Percentiles rank a stretch among this genome's conserved stretches.
Conservation (phyloP, 2,329 filamentous ascomycete species). For the Ophiocordyceps robertsii region DNA sequence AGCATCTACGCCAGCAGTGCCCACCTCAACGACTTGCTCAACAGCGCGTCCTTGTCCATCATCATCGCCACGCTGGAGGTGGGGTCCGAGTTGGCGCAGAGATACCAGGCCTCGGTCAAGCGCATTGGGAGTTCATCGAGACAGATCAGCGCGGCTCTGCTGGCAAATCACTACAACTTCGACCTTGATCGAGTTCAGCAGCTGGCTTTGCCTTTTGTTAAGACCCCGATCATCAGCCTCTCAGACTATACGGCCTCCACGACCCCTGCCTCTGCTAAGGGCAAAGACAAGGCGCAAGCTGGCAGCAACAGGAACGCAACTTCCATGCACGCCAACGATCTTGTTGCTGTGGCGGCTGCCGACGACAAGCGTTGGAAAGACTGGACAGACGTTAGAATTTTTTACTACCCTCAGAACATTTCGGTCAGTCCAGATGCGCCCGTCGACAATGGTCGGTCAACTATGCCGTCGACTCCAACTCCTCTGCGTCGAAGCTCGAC, state of each 20-base stretch:
- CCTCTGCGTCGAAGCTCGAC: conserved; percentile 59
- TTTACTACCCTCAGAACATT: conserved; percentile 52
- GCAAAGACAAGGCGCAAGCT: conserved; percentile 54
- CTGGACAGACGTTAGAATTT: conserved; percentile 69
- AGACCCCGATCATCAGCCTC: conserved; percentile 44
- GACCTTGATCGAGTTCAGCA: conserved; percentile 71
- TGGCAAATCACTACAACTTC: conserved; percentile 76
- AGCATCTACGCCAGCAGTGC: conserved; percentile 92
- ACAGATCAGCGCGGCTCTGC: conserved; percentile 56
- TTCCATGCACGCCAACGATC: conserved; percentile 67
- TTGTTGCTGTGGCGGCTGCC: conserved; percentile 59
- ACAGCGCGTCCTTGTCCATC: conserved; percentile 71
- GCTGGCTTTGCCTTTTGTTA: conserved; percentile 70
- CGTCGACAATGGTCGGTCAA: conserved; percentile 21
- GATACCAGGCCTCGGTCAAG: conserved; percentile 82
- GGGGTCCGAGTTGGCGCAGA: conserved; percentile 73
- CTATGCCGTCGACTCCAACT: conserved; percentile 57
- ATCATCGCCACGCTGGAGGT: conserved; percentile 69
- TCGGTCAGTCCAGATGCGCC: conserved; percentile 8
- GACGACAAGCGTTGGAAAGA: conserved; percentile 51
- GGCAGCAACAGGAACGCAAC: conserved; percentile 32
- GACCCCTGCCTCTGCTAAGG: conserved; percentile 50
- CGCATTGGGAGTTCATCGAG: conserved; percentile 52
- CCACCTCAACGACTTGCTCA: conserved; percentile 76
- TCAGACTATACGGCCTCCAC: conserved; percentile 38